phyloP scores from a whole-genome alignment of 2,329 filamentous ascomycete species.

The Diplodia corticola region DNA sequence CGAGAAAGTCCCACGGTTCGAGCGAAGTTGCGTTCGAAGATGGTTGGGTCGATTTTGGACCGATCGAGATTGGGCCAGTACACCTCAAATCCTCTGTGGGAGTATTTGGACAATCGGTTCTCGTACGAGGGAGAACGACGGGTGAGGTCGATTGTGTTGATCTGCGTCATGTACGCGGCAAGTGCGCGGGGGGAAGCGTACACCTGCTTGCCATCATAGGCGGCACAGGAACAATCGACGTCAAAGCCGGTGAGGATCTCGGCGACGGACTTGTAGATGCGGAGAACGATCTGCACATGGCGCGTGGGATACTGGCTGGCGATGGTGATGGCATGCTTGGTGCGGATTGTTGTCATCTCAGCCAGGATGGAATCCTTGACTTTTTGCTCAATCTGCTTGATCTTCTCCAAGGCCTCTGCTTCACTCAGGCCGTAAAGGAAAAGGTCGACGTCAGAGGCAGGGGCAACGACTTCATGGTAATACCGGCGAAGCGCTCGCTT shows the following conservation, averaged over 20 bases:
- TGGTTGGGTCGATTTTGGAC: constrained; percentile 77
- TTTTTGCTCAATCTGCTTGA: constrained; percentile 75
- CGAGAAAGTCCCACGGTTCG: constrained; percentile 76
- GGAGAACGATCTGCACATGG: constrained; percentile 82
- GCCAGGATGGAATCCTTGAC: constrained; percentile 75
- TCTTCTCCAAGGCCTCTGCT: constrained; percentile 77
- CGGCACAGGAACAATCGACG: constrained; percentile 79
- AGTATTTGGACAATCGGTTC: constrained; percentile 82
- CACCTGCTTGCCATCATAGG: constrained; percentile 78
- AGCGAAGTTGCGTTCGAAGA: constrained; percentile 78
- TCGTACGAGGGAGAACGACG: constrained; percentile 84
- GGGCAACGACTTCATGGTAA: constrained; percentile 78
- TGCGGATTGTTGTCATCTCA: constrained; percentile 82
- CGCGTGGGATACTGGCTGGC: constrained; percentile 80
- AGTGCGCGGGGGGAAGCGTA: constrained; percentile 76
- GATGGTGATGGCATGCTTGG: constrained; percentile 86
- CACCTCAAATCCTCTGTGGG: constrained; percentile 79
- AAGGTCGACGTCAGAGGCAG: constrained; percentile 82
- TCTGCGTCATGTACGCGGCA: constrained; percentile 76
- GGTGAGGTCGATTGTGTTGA: constrained; percentile 76
- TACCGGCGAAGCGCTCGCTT: constrained; percentile 54
- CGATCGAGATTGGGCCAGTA: constrained; percentile 76
- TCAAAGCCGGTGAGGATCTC: constrained; percentile 88
- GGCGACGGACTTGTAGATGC: constrained; percentile 79
- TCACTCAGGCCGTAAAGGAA: constrained; percentile 81